Conservation (phyloP, 139 green algal species). For the Micractinium conductrix region DNA sequence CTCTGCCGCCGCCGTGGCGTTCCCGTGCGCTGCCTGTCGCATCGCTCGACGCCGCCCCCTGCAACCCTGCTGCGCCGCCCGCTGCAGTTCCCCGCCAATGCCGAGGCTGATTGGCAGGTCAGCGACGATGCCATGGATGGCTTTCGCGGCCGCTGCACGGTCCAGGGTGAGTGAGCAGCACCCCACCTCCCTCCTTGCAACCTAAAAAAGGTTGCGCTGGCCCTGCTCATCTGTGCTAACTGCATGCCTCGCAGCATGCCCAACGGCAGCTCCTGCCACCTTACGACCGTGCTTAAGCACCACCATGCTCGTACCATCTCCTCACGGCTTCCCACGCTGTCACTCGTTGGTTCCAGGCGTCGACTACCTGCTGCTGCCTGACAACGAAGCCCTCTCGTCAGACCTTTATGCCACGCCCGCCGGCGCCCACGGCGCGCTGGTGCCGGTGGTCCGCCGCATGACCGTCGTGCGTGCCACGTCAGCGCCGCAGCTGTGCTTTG, state of each 20-base stretch:
- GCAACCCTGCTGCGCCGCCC: too few relatives aligned
- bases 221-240: too few relatives aligned
- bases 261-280: too few relatives aligned
- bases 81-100: conserved; percentile 19
- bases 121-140: conserved; percentile 3
- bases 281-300: too few relatives aligned
- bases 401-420: not conserved
- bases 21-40: too few relatives aligned
- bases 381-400: conserved; percentile 8
- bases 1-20: too few relatives aligned
- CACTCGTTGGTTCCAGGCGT: conserved; percentile 21
- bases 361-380: conserved; percentile 16
- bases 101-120: conserved; percentile 12
- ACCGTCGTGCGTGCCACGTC: not conserved
- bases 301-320: too few relatives aligned
- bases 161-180: conserved; percentile 3
- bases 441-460: conserved; percentile 10
- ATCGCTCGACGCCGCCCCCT: too few relatives aligned
- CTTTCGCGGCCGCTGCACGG: conserved; percentile 12
- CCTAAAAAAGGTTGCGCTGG: too few relatives aligned
- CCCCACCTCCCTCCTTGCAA: too few relatives aligned
- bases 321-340: too few relatives aligned
- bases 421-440: not conserved
- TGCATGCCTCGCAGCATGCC: too few relatives aligned
- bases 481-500: conserved; percentile 35